Evolutionary conservation across 2,329 filamentous ascomycete genomes (phyloP), one percentile per base, ranked within the genome.

Genomic region (Berkeleyomyces rouxiae): DNA sequence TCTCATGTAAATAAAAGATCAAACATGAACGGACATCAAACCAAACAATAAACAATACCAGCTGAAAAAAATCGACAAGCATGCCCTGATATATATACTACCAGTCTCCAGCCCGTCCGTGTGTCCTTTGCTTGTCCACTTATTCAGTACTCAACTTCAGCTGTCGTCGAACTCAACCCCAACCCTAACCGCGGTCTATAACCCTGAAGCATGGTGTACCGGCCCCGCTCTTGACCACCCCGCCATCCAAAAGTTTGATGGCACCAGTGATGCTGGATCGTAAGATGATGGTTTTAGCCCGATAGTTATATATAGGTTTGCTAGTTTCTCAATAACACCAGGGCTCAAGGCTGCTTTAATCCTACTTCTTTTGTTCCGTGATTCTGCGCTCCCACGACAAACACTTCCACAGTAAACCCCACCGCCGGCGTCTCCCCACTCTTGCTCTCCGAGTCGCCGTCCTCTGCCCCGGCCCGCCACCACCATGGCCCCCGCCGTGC

Each of bases 401-500:
- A 13, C 16, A 39, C 37, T 36, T 31, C 33, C 13, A 33, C 49
- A 23, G 33, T 53, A 23, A 23, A 33, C 33, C 31, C 10, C 11
- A 44, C 2, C 57, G 11, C n/a, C 11, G 58, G 11, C 36, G 33
- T 39, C 58, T 31, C 42, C 6, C 39, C 11, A 23, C n/a, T 31
- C 23, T 9, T 37, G n/a, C 31, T 57, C 31, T 58, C 58, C 7
- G 23, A 23, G 23, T 23, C 23, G 7, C 23, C 40, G 23, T 37
- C 42, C 40, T 5, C 42, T 9, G n/a, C 6, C 43, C 31, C 31
- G 13, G 7, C 7, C n/a, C 33, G 13, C 13, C 11, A 37, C 36
- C 37, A 59, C 46, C 13, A 64, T 64, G 63, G 43, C 55, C 36
- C 47, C 59, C 40, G 70, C 69, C 59, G 74, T 76, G 39, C 68